Evolutionary conservation across 139 green algal species (phyloP), one percentile per base, ranked within the genome.

Genomic region (Micractinium conductrix): DNA sequence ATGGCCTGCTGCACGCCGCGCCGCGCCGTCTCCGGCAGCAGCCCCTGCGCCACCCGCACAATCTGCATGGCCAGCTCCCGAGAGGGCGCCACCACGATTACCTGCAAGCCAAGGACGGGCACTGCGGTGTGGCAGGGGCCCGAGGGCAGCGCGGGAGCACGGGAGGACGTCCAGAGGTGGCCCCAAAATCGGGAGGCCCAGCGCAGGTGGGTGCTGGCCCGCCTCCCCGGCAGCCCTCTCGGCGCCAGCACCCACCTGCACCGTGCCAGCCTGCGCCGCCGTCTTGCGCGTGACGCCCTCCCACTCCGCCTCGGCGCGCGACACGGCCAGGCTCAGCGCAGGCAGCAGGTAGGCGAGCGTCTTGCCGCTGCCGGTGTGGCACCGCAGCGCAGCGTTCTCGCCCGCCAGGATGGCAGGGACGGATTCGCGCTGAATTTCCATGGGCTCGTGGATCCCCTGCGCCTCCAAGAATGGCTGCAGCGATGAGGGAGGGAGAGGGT

Each of bases 31-130:
- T 89, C 65, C 0, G 92, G 91, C 17, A 99, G 83, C 50, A 99
- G 78, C 9, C 75, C 69, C 73, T 93, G 89, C 0, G 93, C 94
- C 17, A 96, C 92, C 7, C 94, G 80, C 71, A 95, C 83, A 28
- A 98, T 96, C 85, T 99, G 97, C 94, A 99, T 99, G 35, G 94
- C 96, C 63, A 99, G 92, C 89, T 99, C 97, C 8, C 94, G 92
- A 1, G 90, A 96, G n/a, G 97, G 97, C 16, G 92, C 93, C 4
- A 99, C 91, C 3, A 99, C 83, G 0, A 99, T 58, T 10, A 58
- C 48, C 48, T 58, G 48, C 48, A 58, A 16, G 16, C 12, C 10
- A 58, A 58, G 48, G 48, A 16, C 12, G 16, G 48, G 48, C 12
- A 58, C 12, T n/a, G n/a, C n/a, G n/a, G n/a, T n/a, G n/a, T n/a